Percentiles rank a stretch among this genome's conserved stretches.
These are phyloP conservation scores for Globisporangium viniferum DNA, from an alignment of 352 stramenopile species.

Conservation along the genomic window DNA sequence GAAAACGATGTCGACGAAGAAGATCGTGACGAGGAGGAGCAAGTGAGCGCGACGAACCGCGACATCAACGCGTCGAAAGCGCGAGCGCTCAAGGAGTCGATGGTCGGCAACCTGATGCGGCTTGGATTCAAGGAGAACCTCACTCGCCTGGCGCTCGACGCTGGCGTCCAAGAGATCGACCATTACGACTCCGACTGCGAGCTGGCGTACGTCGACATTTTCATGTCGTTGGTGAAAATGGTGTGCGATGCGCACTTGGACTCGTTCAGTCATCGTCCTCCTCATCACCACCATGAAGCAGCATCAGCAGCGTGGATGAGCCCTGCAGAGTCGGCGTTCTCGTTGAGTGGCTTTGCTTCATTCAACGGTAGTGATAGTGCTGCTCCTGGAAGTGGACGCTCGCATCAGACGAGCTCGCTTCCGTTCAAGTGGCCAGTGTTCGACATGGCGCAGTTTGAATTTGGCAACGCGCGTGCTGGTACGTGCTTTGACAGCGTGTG, in stretches of 20 bases:
- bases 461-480: constrained; percentile 66
- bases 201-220: constrained; percentile 80
- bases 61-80: constrained; percentile 67
- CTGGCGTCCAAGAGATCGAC: constrained; percentile 56
- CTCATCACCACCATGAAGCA: neutral
- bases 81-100: constrained; percentile 50
- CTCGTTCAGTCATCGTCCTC: constrained; percentile 15
- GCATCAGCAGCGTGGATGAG: constrained; percentile 2
- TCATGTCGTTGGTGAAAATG: constrained; percentile 71
- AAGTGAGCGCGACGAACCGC: constrained; percentile 35
- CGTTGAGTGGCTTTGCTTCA: neutral
- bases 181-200: constrained; percentile 73
- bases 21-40: neutral
- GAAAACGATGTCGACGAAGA: constrained; percentile 1
- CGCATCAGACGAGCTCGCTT: constrained; percentile 22
- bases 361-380: neutral
- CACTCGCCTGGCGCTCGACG: constrained; percentile 45
- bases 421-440: constrained; percentile 87
- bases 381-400: neutral
- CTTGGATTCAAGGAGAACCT: constrained; percentile 51
- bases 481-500: constrained; percentile 85
- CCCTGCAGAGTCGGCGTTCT: neutral
- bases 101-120: constrained; percentile 40
- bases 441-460: constrained; percentile 88
- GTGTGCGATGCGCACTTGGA: constrained; percentile 71